These are phyloP conservation scores for Leccinellum albellum DNA, from an alignment of 768 basidiomycete species.

Conservation along the genomic window DNA sequence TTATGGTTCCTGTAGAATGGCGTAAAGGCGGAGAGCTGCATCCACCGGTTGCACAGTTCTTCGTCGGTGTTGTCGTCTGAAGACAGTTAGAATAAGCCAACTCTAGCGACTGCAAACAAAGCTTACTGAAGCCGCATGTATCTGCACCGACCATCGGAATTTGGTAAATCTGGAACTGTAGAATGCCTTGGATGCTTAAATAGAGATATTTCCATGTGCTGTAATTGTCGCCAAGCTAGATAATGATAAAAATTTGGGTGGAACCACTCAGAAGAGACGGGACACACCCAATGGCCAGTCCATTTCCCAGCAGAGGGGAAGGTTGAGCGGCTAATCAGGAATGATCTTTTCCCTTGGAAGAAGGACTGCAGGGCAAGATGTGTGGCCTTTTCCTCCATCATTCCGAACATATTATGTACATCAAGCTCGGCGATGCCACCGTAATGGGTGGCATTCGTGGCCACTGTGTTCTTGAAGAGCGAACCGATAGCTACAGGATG, in stretches of 20 bases:
- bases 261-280: not conserved
- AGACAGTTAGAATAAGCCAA: not conserved
- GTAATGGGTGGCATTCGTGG: constrained; percentile 69
- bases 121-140: constrained; percentile 38
- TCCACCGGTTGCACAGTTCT: constrained; percentile 82
- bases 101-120: not conserved
- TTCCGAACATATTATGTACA: constrained; percentile 68
- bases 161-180: constrained; percentile 85
- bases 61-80: constrained; percentile 63
- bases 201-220: constrained; percentile 73
- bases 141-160: constrained; percentile 85
- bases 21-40: constrained; percentile 78
- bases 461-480: constrained; percentile 55
- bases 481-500: constrained; percentile 42
- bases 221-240: constrained; percentile 70
- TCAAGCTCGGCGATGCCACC: constrained; percentile 62
- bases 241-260: not conserved
- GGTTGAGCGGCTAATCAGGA: constrained; percentile 66
- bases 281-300: constrained; percentile 65
- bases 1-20: constrained; percentile 86
- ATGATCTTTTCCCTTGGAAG: constrained; percentile 60
- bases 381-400: constrained; percentile 69
- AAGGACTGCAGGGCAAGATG: constrained; percentile 54
- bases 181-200: constrained; percentile 68
- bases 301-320: constrained; percentile 66